Evolutionary conservation across 495 filamentous ascomycete species (phyloP).

Genomic region (Xylaria curta): DNA sequence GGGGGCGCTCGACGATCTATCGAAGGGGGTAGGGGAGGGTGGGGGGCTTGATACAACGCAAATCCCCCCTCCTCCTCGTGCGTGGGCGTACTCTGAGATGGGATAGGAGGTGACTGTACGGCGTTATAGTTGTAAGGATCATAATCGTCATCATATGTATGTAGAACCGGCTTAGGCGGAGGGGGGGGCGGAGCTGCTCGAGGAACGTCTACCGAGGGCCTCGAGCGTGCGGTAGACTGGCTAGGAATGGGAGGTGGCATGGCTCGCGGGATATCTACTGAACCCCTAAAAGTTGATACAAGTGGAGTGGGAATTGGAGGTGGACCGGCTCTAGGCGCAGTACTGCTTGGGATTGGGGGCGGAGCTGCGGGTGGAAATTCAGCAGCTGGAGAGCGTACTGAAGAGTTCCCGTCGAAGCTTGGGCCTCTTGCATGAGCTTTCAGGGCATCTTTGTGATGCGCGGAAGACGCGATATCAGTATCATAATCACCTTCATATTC

Average conservation of each 20-base stretch:
- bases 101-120: conserved; percentile 32
- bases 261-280: conserved; percentile 72
- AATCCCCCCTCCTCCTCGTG: conserved; percentile 41
- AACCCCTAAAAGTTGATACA: conserved; percentile 56
- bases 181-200: conserved; percentile 72
- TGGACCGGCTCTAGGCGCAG: conserved; percentile 52
- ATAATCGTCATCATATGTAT: conserved; percentile 68
- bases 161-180: conserved; percentile 55
- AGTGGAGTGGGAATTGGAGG: conserved; percentile 67
- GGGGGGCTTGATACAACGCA: conserved; percentile 59
- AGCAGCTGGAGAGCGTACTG: conserved; percentile 54
- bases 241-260: conserved; percentile 66
- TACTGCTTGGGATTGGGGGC: conserved; percentile 51
- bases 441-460: conserved; percentile 87
- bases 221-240: conserved; percentile 58
- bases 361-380: conserved; percentile 52
- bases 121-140: conserved; percentile 74
- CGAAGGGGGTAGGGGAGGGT: conserved; percentile 50
- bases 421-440: conserved; percentile 81
- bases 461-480: conserved; percentile 92
- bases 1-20: conserved; percentile 52
- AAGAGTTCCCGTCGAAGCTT: conserved; percentile 64
- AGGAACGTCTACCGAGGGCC: conserved; percentile 70
- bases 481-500: conserved; percentile 99
- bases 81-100: conserved; percentile 28